phyloP scores from a whole-genome alignment of 371 early-diverging fungal species.

The Mucor mucedo region DNA sequence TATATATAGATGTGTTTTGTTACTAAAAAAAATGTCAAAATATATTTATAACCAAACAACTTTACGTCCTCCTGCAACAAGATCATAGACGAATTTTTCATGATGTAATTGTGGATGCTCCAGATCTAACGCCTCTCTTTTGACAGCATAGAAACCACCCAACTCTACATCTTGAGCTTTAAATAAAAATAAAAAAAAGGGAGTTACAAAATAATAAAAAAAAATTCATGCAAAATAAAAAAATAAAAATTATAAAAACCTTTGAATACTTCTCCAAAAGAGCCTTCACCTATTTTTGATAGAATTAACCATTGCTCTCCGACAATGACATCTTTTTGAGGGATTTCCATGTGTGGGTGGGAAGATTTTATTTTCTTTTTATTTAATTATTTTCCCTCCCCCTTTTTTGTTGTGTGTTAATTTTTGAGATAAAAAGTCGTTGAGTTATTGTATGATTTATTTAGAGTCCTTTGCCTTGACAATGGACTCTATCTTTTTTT shows the following conservation, averaged over 20 bases:
- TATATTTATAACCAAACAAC: not conserved
- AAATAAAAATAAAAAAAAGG: conserved; percentile 11
- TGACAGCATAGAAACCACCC: conserved; percentile 57
- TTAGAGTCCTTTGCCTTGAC: conserved; percentile 9
- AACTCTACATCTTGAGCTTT: conserved; percentile 17
- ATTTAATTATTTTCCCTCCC: not conserved
- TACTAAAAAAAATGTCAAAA: too few species aligned
- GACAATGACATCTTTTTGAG: conserved; percentile 49
- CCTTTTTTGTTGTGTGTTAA: conserved; percentile 1
- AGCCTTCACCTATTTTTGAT: conserved; percentile 66
- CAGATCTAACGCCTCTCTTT: conserved; percentile 52
- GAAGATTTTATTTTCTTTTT: not conserved
- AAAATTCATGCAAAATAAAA: conserved; percentile 1
- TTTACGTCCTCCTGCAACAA: conserved; percentile 61
- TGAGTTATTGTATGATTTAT: not conserved
- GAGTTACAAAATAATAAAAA: conserved; percentile 9
- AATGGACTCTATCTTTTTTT: conserved; percentile 14
- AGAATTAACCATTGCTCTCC: conserved; percentile 62
- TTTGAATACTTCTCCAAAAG: conserved; percentile 69
- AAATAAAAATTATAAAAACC: conserved; percentile 31
- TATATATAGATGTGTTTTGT: not conserved
- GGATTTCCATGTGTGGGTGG: conserved; percentile 5
- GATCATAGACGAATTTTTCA: conserved; percentile 59
- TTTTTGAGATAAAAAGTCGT: not conserved
- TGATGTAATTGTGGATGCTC: conserved; percentile 57